phyloP scores from a whole-genome alignment of 2,329 filamentous ascomycete species.

The Arthrobotrys megalospora region DNA sequence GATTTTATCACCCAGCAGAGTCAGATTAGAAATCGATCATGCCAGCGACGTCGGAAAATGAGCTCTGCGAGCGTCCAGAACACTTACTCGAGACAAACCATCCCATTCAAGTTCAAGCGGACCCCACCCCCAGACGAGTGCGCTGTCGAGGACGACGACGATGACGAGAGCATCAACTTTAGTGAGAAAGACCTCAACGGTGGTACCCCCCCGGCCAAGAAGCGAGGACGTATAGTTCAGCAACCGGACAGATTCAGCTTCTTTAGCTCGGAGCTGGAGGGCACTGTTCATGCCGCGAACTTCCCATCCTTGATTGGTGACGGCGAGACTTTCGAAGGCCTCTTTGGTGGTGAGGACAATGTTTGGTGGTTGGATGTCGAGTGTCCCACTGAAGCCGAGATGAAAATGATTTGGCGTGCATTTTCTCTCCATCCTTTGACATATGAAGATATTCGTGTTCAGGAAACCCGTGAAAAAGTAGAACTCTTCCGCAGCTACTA shows the following conservation, averaged over 20 bases:
- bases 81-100: slow-evolving; percentile 58
- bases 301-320: slow-evolving; percentile 79
- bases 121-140: slow-evolving; percentile 46
- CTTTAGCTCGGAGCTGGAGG: slow-evolving; percentile 95
- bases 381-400: slow-evolving; percentile 91
- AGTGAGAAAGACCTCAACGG: slow-evolving; percentile 47
- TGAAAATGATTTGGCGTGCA: slow-evolving; percentile 91
- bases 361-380: slow-evolving; percentile 94
- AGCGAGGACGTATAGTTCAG: slow-evolving; percentile 34
- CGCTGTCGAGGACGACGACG: slow-evolving; percentile 59
- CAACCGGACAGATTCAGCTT: slow-evolving; percentile 89
- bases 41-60: slow-evolving; percentile 63
- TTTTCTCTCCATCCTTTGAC: slow-evolving; percentile 97
- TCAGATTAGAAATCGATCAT: slow-evolving; percentile 54
- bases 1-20: slow-evolving; percentile 81
- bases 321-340: slow-evolving; percentile 87
- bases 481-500: slow-evolving; percentile 98
- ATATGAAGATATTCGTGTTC: slow-evolving; percentile 95
- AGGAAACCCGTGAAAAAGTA: slow-evolving; percentile 97
- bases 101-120: slow-evolving; percentile 55
- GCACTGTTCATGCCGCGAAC: slow-evolving; percentile 90
- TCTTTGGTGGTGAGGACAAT: slow-evolving; percentile 79
- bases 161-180: slow-evolving; percentile 47
- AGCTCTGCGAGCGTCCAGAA: slow-evolving; percentile 61
- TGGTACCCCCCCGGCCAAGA: slow-evolving; percentile 11